Base-by-base conservation (phyloP, 2,329 filamentous ascomycete species). In the Monosporascus ibericus region DNA sequence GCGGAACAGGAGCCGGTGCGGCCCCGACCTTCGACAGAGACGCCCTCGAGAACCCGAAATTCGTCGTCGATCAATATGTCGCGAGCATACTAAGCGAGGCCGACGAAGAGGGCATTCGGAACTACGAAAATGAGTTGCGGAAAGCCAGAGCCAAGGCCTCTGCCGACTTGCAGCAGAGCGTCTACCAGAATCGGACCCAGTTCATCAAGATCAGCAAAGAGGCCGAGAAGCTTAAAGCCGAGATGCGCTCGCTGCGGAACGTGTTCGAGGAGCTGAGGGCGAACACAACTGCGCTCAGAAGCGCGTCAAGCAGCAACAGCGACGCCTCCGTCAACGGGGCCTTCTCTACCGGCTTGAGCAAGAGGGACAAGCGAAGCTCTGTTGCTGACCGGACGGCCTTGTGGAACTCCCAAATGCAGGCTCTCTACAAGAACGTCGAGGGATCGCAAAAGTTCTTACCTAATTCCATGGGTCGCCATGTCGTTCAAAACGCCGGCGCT, bases 151-250 rank as follows among this genome's bases (percentile, higher is more conserved):
- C 81, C 59, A 83, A 88, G 52, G 91, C 90, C 8, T 86, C 87
- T 5, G 80, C 84, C 48, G 92, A 97, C 62, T 77, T 99, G 22
- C 92, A 97, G 70, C 90, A 95, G 66, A 97, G 92, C 71, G 88
- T 99, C 48, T 92, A 95, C 71, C 92, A 96, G 70, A 99, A 99
- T 70, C 85, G 94, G 48, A 95, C 90, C 0, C 94, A 97, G 65
- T 99, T 99, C 67, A 97, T 99, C 77, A 95, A 95, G 71, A 97
- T 99, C 70, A 96, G 92, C 68, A 96, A 97, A 72, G 94, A 99
- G 73, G 94, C 95, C 2, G 94, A 99, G 72, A 96, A 96, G 74
- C 82, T 99, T 53, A 97, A 97, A 72, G 84, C 84, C 51, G 94
- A 99, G 70, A 97, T 99, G 94, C 84, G 90, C 49, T 89, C 89